Evolutionary conservation across 2,329 filamentous ascomycete genomes (phyloP), one percentile per base, ranked within the genome.

Genomic region (Penicillium digitatum): DNA sequence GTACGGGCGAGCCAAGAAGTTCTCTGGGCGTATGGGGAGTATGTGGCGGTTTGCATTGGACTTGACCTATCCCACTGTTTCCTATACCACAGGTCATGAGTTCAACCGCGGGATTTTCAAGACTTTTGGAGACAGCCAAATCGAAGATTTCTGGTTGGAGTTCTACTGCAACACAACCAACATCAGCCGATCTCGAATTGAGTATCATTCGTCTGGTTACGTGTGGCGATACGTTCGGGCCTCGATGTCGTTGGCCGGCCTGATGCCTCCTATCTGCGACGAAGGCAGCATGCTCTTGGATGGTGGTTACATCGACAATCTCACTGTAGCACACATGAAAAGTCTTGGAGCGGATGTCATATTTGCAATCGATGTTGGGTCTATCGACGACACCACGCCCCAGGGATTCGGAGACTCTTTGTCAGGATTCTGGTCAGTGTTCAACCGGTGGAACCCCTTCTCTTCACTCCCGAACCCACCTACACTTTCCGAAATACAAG

Each of bases 141-240:
- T 99, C 55, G 94, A 99, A 74, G 94, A 99, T 72, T 99, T 97
- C 68, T 99, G 94, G 94, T 82, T 99, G 11, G 91, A 96, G 64
- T 99, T 90, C 72, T 99, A 99, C 76, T 99, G 95, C 81, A 99
- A 99, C 75, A 97, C 94, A 0, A 99, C 95, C 35, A 99, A 97
- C 73, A 97, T 99, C 75, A 95, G 89, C 77, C 95, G 95, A 73
- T 94, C 89, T 58, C 84, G 93, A 20, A 85, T 85, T 3, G 94
- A 99, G 71, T 92, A 95, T 62, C 94, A 99, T 74, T 96, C 91
- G 0, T 94, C 89, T 57, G 94, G 94, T 14, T 99, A 99, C 68
- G 93, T 94, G 0, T 99, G 94, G 94, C 85, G 95, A 39, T 99
- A 99, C 67, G 89, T 99, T 24, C 84, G 94, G 43, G 94, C 94